Percentiles rank a stretch among this genome's conserved stretches.
phyloP scores from a whole-genome alignment of 169 alveolate genomes.

The Eimeria praecox region DNA sequence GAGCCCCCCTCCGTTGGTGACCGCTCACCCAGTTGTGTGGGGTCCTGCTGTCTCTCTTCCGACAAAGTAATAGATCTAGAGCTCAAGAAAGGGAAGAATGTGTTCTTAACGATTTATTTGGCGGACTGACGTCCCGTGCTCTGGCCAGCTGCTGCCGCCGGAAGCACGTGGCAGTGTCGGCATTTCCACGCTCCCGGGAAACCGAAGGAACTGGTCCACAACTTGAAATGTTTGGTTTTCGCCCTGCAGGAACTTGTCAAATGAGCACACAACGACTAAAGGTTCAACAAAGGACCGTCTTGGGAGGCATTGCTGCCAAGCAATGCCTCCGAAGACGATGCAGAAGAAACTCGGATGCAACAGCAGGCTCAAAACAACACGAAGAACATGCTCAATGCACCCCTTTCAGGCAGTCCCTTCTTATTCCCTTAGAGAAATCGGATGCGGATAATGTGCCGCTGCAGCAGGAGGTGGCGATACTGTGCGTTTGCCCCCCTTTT shows the following conservation, averaged over 20 bases:
- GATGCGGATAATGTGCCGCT: not conserved
- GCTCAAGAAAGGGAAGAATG: not conserved
- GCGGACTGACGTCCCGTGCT: not conserved
- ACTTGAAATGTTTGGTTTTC: not conserved
- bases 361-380: not conserved
- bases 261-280: not conserved
- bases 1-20: not conserved
- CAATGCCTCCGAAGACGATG: not conserved
- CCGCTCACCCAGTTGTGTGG: constrained; percentile 19
- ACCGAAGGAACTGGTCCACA: not conserved
- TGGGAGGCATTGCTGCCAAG: not conserved
- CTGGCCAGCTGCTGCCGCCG: not conserved
- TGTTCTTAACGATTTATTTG: not conserved
- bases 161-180: not conserved
- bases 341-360: not conserved
- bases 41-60: not conserved
- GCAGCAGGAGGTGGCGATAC: not conserved
- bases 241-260: not conserved
- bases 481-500: not conserved
- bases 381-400: not conserved
- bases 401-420: not conserved
- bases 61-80: not conserved
- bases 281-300: not conserved
- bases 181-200: not conserved
- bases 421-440: not conserved